These are phyloP conservation scores for Saccharomycopsis sp. DNA, from an alignment of 805 yeast genomes.

Conservation along the genomic window DNA sequence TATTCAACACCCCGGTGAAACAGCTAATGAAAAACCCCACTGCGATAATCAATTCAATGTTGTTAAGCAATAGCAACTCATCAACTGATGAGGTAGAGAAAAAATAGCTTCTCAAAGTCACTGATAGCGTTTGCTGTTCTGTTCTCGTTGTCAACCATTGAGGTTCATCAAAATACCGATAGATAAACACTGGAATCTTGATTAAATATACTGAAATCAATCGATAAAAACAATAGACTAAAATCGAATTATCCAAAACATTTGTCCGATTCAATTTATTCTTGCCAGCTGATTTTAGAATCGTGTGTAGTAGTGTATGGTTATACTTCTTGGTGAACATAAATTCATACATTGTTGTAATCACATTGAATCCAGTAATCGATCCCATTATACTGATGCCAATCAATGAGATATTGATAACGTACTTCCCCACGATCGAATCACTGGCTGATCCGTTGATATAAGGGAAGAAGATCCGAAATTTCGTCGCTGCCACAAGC, in stretches of 20 bases:
- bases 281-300: conserved; percentile 2
- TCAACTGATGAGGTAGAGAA: neutral
- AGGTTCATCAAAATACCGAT: neutral
- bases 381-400: conserved; percentile 19
- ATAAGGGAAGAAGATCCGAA: conserved; percentile 7
- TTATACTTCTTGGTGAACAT: neutral
- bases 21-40: conserved; percentile 16
- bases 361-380: conserved; percentile 17
- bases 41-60: conserved; percentile 13
- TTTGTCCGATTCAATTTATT: conserved; percentile 5
- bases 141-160: neutral
- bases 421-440: conserved; percentile 1
- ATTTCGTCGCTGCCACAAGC: conserved; percentile 6
- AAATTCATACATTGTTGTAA: conserved; percentile 4
- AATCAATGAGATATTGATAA: conserved; percentile 8
- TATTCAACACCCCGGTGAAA: conserved; percentile 14
- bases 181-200: conserved; percentile 10
- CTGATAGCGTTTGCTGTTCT: neutral
- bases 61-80: conserved; percentile 10
- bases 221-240: conserved; percentile 14
- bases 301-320: too few relatives aligned
- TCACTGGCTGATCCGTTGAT: neutral
- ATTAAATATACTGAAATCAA: conserved; percentile 7
- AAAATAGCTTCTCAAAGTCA: neutral
- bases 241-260: conserved; percentile 3